Base-by-base conservation (phyloP, 495 filamentous ascomycete species). In the Aspergillus ostianus region DNA sequence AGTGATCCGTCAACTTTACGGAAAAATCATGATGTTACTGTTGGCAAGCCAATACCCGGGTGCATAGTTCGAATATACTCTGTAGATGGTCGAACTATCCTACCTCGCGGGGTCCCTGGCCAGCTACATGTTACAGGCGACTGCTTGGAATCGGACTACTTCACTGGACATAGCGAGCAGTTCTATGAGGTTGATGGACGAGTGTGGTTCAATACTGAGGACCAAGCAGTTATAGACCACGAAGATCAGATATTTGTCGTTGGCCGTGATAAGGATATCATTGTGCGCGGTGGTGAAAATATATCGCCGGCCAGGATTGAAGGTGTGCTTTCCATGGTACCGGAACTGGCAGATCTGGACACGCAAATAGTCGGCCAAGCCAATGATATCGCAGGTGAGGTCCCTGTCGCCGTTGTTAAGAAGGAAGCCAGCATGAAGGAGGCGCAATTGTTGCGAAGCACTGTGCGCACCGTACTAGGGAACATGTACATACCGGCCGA, bases 231-330 rank as follows among this genome's bases (percentile, higher is more conserved):
- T 29, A 77, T 82, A 53, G 68, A 70, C 47, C 55, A 63, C 0
- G 64, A 73, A 29, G 72, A 69, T 15, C 68, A 59, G 10, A 51
- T 81, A 2, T 68, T 67, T 15, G 66, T 83, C 17, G 50, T 75
- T 47, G 78, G 80, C 5, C 62, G 79, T 32, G 77, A 78, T 64
- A 83, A 82, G 57, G 80, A 82, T 54, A 62, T 76, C 36, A 79
- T 83, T 56, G 77, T 81, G 32, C 71, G 80, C 3, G 80, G 70
- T n/a, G 78, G 78, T 8, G 73, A 80, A 56, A 83, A 82, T 51
- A 71, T 83, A 20, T 55, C 69, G 1, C 76, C 77, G 1, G 57
- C 66, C 5, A 68, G 64, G 12, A 76, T 83, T 20, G 79, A 83
- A 59, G 53, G 50, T 8, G 36, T 65, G 54, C 21, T 69, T 65